Percentiles rank a stretch among this genome's conserved stretches.
Evolutionary conservation across 345 rosid species (phyloP).

Genomic region (Camelina laxa): DNA sequence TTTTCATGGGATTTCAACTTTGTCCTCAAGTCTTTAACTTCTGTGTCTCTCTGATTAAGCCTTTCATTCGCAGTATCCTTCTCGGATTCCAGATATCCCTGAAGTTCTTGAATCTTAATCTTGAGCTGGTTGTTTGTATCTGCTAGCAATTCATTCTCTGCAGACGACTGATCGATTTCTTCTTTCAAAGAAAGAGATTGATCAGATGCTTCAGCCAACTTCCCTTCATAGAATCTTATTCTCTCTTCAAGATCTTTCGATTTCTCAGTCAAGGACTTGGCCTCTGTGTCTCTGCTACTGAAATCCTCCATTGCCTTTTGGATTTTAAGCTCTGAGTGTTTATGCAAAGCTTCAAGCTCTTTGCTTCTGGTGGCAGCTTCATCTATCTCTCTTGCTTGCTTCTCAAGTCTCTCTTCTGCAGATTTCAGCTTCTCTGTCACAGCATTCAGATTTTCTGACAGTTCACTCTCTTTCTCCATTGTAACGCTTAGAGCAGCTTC

Average conservation of each 20-base stretch:
- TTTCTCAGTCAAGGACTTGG: conserved; percentile 61
- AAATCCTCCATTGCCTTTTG: conserved; percentile 58
- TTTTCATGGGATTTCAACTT: conserved; percentile 57
- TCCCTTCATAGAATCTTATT: conserved; percentile 60
- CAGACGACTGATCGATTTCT: conserved; percentile 61
- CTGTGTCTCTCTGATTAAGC: conserved; percentile 56
- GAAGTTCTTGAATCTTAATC: conserved; percentile 69
- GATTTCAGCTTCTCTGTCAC: conserved; percentile 62
- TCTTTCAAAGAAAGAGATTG: conserved; percentile 64
- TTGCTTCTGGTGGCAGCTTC: conserved; percentile 54
- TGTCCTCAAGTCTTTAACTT: conserved; percentile 59
- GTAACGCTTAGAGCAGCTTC: conserved; percentile 64
- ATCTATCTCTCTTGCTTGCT: conserved; percentile 60
- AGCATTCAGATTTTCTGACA: conserved; percentile 52
- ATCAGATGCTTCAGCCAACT: conserved; percentile 56
- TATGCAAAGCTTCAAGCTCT: conserved; percentile 66
- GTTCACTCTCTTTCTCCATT: conserved; percentile 58
- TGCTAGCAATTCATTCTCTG: conserved; percentile 66
- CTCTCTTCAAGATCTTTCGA: conserved; percentile 60
- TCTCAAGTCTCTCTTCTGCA: conserved; percentile 65
- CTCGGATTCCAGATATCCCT: conserved; percentile 57
- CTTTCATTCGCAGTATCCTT: conserved; percentile 35
- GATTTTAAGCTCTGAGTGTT: conserved; percentile 63
- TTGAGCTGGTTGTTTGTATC: conserved; percentile 76
- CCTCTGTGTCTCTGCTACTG: conserved; percentile 65